Evolutionary conservation across 768 basidiomycete genomes (phyloP).

Genomic region (Tulasnella sp.): DNA sequence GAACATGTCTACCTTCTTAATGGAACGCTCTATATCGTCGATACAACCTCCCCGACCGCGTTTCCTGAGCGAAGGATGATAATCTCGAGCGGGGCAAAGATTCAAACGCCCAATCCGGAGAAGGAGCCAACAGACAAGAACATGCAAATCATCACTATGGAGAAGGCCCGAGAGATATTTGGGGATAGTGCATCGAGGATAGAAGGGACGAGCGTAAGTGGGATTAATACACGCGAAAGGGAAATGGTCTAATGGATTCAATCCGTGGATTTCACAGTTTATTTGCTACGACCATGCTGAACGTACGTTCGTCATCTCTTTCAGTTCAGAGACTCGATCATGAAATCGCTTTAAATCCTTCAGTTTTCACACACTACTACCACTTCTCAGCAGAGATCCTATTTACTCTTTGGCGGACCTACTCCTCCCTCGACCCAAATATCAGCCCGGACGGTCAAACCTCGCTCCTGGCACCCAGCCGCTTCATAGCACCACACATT

Average conservation of each 20-base stretch:
- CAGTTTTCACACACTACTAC: slow-evolving; percentile 81
- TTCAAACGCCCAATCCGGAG: slow-evolving; percentile 51
- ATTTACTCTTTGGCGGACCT: slow-evolving; percentile 87
- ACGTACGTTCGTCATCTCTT: slow-evolving; percentile 36
- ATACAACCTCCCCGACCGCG: slow-evolving; percentile 50
- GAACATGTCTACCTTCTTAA: slow-evolving; percentile 74
- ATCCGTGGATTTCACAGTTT: slow-evolving; percentile 45
- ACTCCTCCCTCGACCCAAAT: slow-evolving; percentile 63
- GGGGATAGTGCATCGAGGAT: slow-evolving; percentile 57
- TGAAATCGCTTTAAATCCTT: not conserved
- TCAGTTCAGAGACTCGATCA: not conserved
- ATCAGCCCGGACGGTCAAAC: slow-evolving; percentile 60
- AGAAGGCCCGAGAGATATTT: slow-evolving; percentile 57
- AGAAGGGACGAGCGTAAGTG: slow-evolving; percentile 60
- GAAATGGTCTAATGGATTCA: not conserved
- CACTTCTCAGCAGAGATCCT: slow-evolving; percentile 88
- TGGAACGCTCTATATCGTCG: slow-evolving; percentile 70
- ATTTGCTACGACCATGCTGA: slow-evolving; percentile 76
- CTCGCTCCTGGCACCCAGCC: slow-evolving; percentile 57
- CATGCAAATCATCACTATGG: slow-evolving; percentile 60
- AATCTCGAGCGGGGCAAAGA: slow-evolving; percentile 53
- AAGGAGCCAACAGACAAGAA: slow-evolving; percentile 55
- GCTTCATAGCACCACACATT: slow-evolving; percentile 64
- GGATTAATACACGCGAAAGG: too few relatives aligned
- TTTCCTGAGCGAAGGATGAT: slow-evolving; percentile 59